Evolutionary conservation across 768 basidiomycete species (phyloP).

Genomic region (Kwoniella sp.): DNA sequence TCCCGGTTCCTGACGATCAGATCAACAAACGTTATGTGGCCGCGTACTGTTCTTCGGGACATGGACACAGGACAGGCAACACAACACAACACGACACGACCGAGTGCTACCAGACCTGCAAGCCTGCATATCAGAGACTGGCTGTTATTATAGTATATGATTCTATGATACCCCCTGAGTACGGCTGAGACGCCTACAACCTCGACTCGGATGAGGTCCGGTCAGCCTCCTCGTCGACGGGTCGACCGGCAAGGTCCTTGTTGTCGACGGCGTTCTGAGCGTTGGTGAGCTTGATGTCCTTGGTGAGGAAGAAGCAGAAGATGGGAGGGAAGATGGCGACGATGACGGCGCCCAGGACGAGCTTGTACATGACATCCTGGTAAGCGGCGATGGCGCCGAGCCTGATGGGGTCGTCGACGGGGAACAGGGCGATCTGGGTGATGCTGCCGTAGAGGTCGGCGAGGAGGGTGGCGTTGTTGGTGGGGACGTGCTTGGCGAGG

Average conservation of each 20-base stretch:
- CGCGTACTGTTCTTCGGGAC: too few relatives aligned
- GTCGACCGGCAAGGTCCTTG: slow-evolving; percentile 42
- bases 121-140: too few relatives aligned
- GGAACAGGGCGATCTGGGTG: slow-evolving; percentile 53
- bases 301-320: slow-evolving; percentile 59
- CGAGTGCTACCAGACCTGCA: too few relatives aligned
- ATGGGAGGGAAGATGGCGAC: slow-evolving; percentile 60
- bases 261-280: slow-evolving; percentile 66
- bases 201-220: background rate
- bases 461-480: slow-evolving; percentile 42
- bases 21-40: too few relatives aligned
- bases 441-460: slow-evolving; percentile 59
- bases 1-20: too few relatives aligned
- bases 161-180: too few relatives aligned
- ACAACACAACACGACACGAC: too few relatives aligned
- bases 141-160: too few relatives aligned
- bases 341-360: slow-evolving; percentile 59
- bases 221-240: slow-evolving; percentile 13
- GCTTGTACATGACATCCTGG: slow-evolving; percentile 52
- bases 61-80: too few relatives aligned
- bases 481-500: slow-evolving; percentile 59
- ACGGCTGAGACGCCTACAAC: background rate
- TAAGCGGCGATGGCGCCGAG: slow-evolving; percentile 59
- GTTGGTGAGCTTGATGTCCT: slow-evolving; percentile 65
- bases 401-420: slow-evolving; percentile 58